A percentile compares a stretch with the other conserved stretches of the same genome.
Conservation (phyloP, 441 rosid genomes). For the Populus tomentosa region DNA sequence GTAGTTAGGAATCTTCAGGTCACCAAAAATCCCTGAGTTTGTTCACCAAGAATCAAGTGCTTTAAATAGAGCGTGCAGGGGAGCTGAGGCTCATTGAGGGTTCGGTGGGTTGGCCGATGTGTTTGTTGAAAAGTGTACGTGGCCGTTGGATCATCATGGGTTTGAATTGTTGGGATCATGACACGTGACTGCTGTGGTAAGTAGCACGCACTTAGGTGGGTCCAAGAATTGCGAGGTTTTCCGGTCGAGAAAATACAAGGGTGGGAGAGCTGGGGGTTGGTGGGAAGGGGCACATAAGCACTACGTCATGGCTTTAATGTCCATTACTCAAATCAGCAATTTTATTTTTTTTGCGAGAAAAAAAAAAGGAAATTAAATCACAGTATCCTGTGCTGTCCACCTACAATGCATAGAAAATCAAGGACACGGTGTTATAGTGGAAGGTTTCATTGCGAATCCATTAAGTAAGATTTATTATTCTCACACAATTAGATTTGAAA, state of each 20-base stretch:
- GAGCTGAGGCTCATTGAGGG: slow-evolving; percentile 14
- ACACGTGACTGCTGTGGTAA: slow-evolving; percentile 16
- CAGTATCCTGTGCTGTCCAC: background rate
- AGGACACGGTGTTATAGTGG: background rate
- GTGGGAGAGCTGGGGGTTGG: background rate
- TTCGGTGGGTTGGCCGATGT: slow-evolving; percentile 48
- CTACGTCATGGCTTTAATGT: slow-evolving; percentile 10
- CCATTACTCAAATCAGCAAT: background rate
- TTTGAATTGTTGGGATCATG: slow-evolving; percentile 19
- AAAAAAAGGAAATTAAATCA: too few species aligned
- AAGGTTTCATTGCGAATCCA: background rate
- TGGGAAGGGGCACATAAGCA: slow-evolving; percentile 9
- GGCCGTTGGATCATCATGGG: slow-evolving; percentile 25
- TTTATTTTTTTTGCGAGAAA: background rate
- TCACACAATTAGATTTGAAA: too few species aligned
- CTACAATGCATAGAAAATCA: background rate
- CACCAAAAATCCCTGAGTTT: slow-evolving; percentile 39
- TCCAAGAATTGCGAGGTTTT: background rate
- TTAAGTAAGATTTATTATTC: background rate
- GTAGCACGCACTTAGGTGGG: background rate
- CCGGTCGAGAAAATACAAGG: background rate
- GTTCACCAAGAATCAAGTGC: slow-evolving; percentile 9
- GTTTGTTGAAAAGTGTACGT: slow-evolving; percentile 42
- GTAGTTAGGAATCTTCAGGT: slow-evolving; percentile 26
- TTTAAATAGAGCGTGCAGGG: slow-evolving; percentile 35